Evolutionary conservation across 441 rosid species (phyloP).

Genomic region (Geranium incanum): DNA sequence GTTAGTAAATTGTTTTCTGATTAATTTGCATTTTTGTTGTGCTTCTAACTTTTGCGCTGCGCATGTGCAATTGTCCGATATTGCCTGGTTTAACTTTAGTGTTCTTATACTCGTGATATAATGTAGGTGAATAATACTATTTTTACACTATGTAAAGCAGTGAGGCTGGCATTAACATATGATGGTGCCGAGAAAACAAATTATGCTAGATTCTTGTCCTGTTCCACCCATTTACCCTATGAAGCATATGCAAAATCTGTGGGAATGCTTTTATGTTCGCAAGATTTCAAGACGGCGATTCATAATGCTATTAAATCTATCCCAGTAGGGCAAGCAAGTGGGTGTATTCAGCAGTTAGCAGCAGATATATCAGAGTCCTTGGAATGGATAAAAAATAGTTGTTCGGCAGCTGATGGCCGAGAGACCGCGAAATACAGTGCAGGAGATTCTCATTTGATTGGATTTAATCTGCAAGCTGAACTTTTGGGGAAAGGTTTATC

Average conservation of each 20-base stretch:
- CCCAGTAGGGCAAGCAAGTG: constrained; percentile 90
- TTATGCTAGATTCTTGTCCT: constrained; percentile 22
- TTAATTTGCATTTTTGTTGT: not conserved
- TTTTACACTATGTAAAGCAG: constrained; percentile 67
- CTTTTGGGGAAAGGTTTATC: constrained; percentile 63
- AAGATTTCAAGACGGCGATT: constrained; percentile 52
- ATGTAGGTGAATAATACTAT: constrained; percentile 63
- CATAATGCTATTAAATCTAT: constrained; percentile 49
- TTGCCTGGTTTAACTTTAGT: constrained; percentile 3
- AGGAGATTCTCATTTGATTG: constrained; percentile 17
- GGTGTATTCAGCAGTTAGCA: constrained; percentile 50
- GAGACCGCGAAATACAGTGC: constrained; percentile 27
- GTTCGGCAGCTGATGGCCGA: constrained; percentile 30
- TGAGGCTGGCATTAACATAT: constrained; percentile 40
- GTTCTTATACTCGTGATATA: constrained; percentile 18
- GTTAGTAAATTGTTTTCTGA: constrained; percentile 39
- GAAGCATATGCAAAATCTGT: constrained; percentile 42
- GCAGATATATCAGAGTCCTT: constrained; percentile 53
- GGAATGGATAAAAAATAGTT: constrained; percentile 53
- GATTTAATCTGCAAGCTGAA: constrained; percentile 39
- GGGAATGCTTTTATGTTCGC: constrained; percentile 44
- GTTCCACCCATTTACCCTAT: constrained; percentile 21
- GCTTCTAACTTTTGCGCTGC: not conserved
- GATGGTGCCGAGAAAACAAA: constrained; percentile 27
- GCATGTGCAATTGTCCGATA: not conserved